Base-by-base conservation (phyloP, 192 early-diverging fungal genomes). In the Backusella macrospora region DNA sequence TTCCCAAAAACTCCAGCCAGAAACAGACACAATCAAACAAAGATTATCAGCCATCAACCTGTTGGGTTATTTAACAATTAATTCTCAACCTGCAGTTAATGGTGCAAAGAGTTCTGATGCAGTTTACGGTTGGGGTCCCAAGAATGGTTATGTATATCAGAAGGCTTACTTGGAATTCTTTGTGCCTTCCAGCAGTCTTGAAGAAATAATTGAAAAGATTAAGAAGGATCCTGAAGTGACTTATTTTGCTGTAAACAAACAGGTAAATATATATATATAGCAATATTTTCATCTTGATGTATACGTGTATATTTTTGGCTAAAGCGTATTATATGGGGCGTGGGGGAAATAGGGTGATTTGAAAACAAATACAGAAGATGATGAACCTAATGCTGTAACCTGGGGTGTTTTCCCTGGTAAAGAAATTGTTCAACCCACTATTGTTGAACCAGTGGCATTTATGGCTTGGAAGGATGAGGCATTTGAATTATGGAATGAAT, bases 401-500 rank as follows among this genome's bases (percentile, higher is more conserved):
- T 98, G 97, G 97, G 97, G 97, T 52, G 96, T 98, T 39, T 98
- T 98, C 91, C 95, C 95, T 1, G 95, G 96, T 52, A 93, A 95
- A 77, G 97, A 98, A 82, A 94, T 98, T 67, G 84, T 97, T 55
- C 97, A 98, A 84, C 96, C 96, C 15, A 98, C 97, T 18, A 92
- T 98, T 80, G 96, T 98, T 52, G 97, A 98, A 73, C 74, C 87
- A 34, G 83, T 85, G 70, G 90, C 88, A 63, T 98, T 98, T 80
- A 83, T 95, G 80, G 96, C 96, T 0, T 98, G 97, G 97, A 98
- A 96, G 86, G 96, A 98, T 76, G 96, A 98, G 85, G 96, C 96
- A 0, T 97, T 94, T 78, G 92, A 92, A 44, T 86, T 98, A 37
- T 98, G 96, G 96, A 85, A 86, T 70, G 86, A 93, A 77, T 98